Base-by-base conservation (phyloP, 2,329 filamentous ascomycete genomes). In the Beauveria sp. region DNA sequence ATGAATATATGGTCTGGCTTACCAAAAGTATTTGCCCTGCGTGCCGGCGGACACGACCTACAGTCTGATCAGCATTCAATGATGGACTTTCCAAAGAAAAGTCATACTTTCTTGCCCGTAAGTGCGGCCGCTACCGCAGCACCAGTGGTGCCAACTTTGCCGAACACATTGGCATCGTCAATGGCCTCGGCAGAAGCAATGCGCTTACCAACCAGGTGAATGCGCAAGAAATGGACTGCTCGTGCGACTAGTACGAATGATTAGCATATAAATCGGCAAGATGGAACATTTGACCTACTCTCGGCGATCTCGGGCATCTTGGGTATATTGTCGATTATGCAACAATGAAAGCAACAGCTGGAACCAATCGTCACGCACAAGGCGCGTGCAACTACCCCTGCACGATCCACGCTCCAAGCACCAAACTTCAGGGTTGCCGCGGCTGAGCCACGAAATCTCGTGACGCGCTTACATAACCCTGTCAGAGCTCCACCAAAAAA, bases 11-110 rank as follows among this genome's bases (percentile, higher is more conserved):
- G n/a, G 20, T 34, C 22, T 18, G 8, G 63, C 75, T 63, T 67
- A 84, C 86, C 94, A 99, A 73, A 99, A 97, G 71, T 97, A 97
- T 81, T 97, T 99, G 10, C 94, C 94, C 72, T 97, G 94, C 63
- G 89, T 91, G 4, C 89, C 90, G 4, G 89, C 90, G 59, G 79
- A 80, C 9, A 84, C 62, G 3, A 86, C 85, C 78, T 79, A 47
- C 10, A 1, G 53, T 24, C 14, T 53, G 64, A 53, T 55, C 12
- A 52, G 53, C 8, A 22, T n/a, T 55, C 41, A 10, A 18, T 18
- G 43, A 37, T 22, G 28, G 5, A 37, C 14, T 16, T 37, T 16
- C 12, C 22, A 37, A 3, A 7, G 28, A 12, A 37, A 14, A 7
- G 1, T 5, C 63, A 50, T 61, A 79, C 78, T 69, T 85, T 91